Evolutionary conservation across 345 rosid species (phyloP), one percentile per base, ranked within the genome.

Genomic region (Durio zibethinus): DNA sequence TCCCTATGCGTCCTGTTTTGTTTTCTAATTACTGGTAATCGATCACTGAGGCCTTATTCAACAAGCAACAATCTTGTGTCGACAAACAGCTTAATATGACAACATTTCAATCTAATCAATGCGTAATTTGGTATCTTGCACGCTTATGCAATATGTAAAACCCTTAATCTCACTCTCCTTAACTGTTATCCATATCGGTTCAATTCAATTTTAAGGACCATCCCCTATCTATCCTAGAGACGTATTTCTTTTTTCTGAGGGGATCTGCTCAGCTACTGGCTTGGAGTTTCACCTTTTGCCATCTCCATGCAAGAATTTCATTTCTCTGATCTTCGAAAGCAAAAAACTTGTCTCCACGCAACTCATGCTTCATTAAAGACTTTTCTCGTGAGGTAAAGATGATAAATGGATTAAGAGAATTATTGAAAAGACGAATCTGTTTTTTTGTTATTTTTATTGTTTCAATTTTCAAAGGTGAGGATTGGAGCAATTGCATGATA

Each of bases 41-140:
- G 14, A 10, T 61, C 29, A 6, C 86, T 84, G 87, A 71, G 82
- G 48, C 63, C 80, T 72, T 77, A 56, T 77, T 75, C 7, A 59
- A 71, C 80, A 84, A 84, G 88, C 86, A 80, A 80, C 47, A 63
- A 3, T 38, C 45, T 33, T 23, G 52, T 42, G 20, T 5, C 4
- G 0, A 45, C 20, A 75, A 15, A 33, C 0, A n/a, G 29, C 78
- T 54, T 66, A 79, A 72, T 8, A n/a, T 80, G 84, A 80, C 87
- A 73, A 84, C 84, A 80, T 74, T 71, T 62, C 25, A 42, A 18
- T 62, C 83, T 14, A 62, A 66, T 78, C 75, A 76, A 76, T 64
- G 78, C 84, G 78, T 74, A 76, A 73, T 75, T 71, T 81, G 74
- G 80, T 23, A 60, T 33, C 7, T 64, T 75, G 80, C 59, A 20